Percentiles rank a stretch among this genome's conserved stretches.
phyloP scores from a whole-genome alignment of 768 basidiomycete genomes.

The Lentinus tigrinus region DNA sequence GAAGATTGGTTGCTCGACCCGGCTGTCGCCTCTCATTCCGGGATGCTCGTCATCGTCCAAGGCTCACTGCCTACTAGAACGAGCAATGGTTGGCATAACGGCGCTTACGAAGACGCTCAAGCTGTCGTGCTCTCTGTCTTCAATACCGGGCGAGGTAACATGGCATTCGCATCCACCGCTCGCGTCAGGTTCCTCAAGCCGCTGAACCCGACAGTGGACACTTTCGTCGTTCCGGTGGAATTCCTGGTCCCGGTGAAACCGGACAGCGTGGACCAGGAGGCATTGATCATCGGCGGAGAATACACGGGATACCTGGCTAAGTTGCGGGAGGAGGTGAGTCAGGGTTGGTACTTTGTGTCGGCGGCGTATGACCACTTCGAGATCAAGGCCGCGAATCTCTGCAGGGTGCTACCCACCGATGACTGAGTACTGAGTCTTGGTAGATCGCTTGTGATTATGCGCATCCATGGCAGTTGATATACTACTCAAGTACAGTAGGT shows the following conservation, averaged over 20 bases:
- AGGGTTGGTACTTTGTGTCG: constrained; percentile 17
- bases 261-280: constrained; percentile 1
- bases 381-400: neutral
- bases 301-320: constrained; percentile 8
- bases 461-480: too few relatives aligned
- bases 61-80: neutral
- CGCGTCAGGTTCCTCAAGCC: constrained; percentile 9
- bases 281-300: constrained; percentile 13
- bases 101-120: constrained; percentile 13
- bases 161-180: constrained; percentile 11
- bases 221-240: constrained; percentile 8
- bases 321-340: constrained; percentile 13
- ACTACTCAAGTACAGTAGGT: too few relatives aligned
- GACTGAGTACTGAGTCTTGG: neutral
- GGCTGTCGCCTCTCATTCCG: neutral
- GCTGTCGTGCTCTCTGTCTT: constrained; percentile 15
- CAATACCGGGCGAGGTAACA: constrained; percentile 11
- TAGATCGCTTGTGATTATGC: too few relatives aligned
- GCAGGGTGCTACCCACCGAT: neutral
- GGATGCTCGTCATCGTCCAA: constrained; percentile 4
- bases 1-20: constrained; percentile 8
- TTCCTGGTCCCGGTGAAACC: constrained; percentile 12
- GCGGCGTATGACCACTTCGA: constrained; percentile 16
- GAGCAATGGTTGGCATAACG: constrained; percentile 12
- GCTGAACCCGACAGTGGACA: neutral